Conservation (phyloP, 1,139 yeast species). For the Candida smagusa region DNA sequence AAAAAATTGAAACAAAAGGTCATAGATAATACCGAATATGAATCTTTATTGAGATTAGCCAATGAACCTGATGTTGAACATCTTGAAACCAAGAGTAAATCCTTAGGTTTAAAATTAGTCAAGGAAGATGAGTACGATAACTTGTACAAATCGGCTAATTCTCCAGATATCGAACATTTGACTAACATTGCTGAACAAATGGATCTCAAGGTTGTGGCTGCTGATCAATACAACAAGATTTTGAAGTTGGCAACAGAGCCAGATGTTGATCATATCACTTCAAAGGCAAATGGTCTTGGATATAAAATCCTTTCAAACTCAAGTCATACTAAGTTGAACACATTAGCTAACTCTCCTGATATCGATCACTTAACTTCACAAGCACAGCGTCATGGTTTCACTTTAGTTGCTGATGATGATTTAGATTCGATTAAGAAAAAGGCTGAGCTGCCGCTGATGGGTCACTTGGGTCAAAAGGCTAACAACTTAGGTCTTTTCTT, state of each 20-base stretch:
- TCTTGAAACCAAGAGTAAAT: constrained; percentile 15
- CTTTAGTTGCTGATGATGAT: constrained; percentile 4
- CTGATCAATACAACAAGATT: constrained; percentile 14
- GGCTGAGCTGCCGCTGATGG: constrained; percentile 9
- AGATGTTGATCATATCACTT: constrained; percentile 9
- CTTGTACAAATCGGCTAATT: constrained; percentile 10
- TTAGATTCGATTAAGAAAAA: constrained; percentile 5
- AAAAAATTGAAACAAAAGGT: constrained; percentile 12
- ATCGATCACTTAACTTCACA: constrained; percentile 11
- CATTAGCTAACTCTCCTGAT: constrained; percentile 15
- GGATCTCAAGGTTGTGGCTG: constrained; percentile 5
- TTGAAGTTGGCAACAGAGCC: constrained; percentile 6
- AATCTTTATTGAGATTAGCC: constrained; percentile 12
- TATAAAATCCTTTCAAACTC: constrained; percentile 14
- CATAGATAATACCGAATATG: constrained; percentile 14
- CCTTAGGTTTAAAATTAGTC: constrained; percentile 14
- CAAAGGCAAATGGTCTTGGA: constrained; percentile 6
- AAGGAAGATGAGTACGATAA: constrained; percentile 12
- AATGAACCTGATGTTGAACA: constrained; percentile 21
- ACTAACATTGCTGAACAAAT: constrained; percentile 8
- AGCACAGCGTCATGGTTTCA: constrained; percentile 7
- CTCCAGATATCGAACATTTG: constrained; percentile 15
- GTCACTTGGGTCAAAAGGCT: constrained; percentile 13
- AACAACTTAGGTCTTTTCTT: constrained; percentile 15
- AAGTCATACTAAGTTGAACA: constrained; percentile 15